Evolutionary conservation across 169 alveolate species (phyloP).

Genomic region (Ichthyophthirius multifiliis): DNA sequence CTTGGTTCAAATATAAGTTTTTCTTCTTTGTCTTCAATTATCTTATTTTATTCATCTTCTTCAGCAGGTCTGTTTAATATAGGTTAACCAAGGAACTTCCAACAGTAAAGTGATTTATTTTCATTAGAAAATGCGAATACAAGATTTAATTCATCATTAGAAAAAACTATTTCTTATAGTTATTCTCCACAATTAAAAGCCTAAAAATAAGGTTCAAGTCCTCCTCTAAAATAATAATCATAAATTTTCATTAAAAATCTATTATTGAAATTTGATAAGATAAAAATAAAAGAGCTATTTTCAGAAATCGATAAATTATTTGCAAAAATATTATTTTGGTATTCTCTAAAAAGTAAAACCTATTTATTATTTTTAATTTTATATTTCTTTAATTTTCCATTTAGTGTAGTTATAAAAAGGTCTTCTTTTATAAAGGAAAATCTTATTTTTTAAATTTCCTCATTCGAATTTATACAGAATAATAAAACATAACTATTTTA

Average conservation of each 20-base stretch:
- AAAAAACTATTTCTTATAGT: not conserved
- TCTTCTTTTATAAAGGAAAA: not conserved
- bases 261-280: too few species aligned
- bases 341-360: too few species aligned
- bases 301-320: not conserved
- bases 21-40: not conserved
- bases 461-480: not conserved
- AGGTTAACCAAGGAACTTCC: not conserved
- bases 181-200: slow-evolving; percentile 16
- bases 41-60: not conserved
- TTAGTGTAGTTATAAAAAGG: not conserved
- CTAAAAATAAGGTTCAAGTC: not conserved
- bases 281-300: not conserved
- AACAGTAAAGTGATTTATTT: slow-evolving; percentile 1
- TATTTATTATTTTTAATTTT: not conserved
- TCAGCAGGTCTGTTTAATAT: not conserved
- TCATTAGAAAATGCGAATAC: not conserved
- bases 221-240: slow-evolving; percentile 20
- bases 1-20: too few species aligned
- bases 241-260: not conserved
- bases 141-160: slow-evolving; percentile 13
- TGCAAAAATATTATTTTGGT: too few species aligned
- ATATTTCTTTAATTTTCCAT: not conserved
- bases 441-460: not conserved
- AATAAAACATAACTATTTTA: not conserved